These are phyloP conservation scores for Cryomyces minteri DNA, from an alignment of 495 filamentous ascomycete genomes.

Conservation along the genomic window DNA sequence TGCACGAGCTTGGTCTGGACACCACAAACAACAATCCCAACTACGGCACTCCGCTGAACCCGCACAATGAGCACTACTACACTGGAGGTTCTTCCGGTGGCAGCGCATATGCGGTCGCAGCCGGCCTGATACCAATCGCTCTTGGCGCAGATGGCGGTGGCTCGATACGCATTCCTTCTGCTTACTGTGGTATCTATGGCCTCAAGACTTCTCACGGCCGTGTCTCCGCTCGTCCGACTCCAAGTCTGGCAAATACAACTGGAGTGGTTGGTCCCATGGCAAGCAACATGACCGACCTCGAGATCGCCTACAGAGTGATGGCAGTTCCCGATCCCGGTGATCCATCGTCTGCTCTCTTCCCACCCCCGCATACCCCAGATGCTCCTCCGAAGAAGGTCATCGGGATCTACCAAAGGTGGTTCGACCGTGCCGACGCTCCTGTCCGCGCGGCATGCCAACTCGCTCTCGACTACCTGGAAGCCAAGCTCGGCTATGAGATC, in stretches of 20 bases:
- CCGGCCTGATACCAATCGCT: constrained; percentile 64
- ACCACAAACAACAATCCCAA: constrained; percentile 71
- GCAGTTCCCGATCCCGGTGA: constrained; percentile 47
- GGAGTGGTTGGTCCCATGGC: constrained; percentile 63
- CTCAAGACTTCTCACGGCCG: constrained; percentile 71
- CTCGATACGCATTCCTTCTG: constrained; percentile 62
- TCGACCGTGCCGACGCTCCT: constrained; percentile 41
- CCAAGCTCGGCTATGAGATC: constrained; percentile 39
- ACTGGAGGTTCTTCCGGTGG: constrained; percentile 82
- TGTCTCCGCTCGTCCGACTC: constrained; percentile 42
- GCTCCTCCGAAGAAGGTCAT: constrained; percentile 28
- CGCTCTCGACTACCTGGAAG: constrained; percentile 41
- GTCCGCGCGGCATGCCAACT: constrained; percentile 41
- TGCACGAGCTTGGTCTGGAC: constrained; percentile 81
- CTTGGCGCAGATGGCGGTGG: constrained; percentile 80
- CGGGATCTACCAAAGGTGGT: constrained; percentile 62
- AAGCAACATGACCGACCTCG: constrained; percentile 60
- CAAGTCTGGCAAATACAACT: constrained; percentile 40
- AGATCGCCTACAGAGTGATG: constrained; percentile 62
- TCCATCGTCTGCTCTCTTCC: constrained; percentile 28
- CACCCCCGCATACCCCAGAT: constrained; percentile 22
- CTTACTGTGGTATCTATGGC: constrained; percentile 76
- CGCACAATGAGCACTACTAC: constrained; percentile 64
- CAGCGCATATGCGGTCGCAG: constrained; percentile 55
- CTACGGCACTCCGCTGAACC: constrained; percentile 68